A percentile compares a stretch with the other conserved stretches of the same genome.
Conservation (phyloP, 331 rosid genomes). For the Quercus lobata region DNA sequence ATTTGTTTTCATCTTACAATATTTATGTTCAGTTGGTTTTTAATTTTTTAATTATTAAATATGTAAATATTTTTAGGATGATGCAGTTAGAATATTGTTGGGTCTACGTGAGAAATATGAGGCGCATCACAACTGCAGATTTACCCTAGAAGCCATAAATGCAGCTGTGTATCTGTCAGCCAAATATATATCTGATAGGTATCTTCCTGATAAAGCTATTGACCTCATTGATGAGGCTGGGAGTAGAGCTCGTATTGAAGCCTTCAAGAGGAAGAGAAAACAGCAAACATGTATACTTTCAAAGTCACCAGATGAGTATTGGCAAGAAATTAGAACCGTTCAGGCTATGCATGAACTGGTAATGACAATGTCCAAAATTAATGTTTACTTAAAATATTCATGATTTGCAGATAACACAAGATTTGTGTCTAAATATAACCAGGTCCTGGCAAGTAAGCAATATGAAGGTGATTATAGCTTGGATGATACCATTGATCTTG, state of each 20-base stretch:
- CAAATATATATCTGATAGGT: constrained; percentile 80
- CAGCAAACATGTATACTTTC: constrained; percentile 52
- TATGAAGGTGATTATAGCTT: constrained; percentile 40
- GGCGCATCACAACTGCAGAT: constrained; percentile 83
- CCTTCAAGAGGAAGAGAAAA: constrained; percentile 61
- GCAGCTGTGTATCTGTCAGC: constrained; percentile 85
- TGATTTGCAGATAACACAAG: neutral
- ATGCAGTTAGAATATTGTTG: constrained; percentile 64
- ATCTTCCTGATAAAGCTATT: constrained; percentile 96
- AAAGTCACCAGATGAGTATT: constrained; percentile 67
- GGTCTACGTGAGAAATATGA: constrained; percentile 81
- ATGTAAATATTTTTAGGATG: constrained; percentile 42
- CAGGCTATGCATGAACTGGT: constrained; percentile 79
- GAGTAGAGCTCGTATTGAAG: constrained; percentile 85
- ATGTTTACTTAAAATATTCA: neutral
- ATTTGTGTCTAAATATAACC: constrained; percentile 23
- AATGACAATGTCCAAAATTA: constrained; percentile 22
- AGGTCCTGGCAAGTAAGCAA: constrained; percentile 57
- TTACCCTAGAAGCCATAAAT: constrained; percentile 63
- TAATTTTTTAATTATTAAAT: constrained; percentile 11
- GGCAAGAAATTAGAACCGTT: constrained; percentile 76
- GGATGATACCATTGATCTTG: constrained; percentile 38
- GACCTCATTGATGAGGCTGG: constrained; percentile 98
- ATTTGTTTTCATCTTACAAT: constrained; percentile 13
- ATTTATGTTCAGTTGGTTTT: constrained; percentile 1